A percentile compares a stretch with the other conserved stretches of the same genome.
Conservation (phyloP, 345 rosid genomes). For the Salix purpurea region DNA sequence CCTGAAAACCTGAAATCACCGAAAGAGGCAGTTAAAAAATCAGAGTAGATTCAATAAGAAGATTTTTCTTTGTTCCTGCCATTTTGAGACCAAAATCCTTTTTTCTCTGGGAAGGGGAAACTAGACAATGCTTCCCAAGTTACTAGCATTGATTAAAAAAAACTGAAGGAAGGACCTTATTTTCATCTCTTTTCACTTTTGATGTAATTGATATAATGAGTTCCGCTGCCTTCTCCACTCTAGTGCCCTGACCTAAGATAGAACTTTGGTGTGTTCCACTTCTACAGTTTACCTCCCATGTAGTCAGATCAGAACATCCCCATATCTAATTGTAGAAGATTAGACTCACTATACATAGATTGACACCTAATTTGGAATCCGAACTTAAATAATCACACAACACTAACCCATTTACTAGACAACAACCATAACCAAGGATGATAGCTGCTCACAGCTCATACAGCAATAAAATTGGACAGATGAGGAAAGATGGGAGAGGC, state of each 20-base stretch:
- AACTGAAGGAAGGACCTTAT: neutral
- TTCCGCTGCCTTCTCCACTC: neutral
- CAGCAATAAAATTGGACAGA: neutral
- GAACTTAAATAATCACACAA: neutral
- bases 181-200: neutral
- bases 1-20: constrained; percentile 72
- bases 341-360: neutral
- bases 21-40: constrained; percentile 13
- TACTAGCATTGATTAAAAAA: neutral
- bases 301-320: neutral
- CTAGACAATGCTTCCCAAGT: neutral
- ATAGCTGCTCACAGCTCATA: neutral
- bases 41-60: neutral
- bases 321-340: neutral
- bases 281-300: neutral
- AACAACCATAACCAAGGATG: neutral
- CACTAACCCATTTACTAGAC: neutral
- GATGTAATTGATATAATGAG: neutral
- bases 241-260: neutral
- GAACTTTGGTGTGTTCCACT: neutral
- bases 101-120: neutral
- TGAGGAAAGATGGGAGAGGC: neutral
- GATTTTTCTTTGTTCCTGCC: neutral
- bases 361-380: neutral
- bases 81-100: neutral